phyloP scores from a whole-genome alignment of 2,329 filamentous ascomycete genomes.

The Chaetoscypha palmicola region DNA sequence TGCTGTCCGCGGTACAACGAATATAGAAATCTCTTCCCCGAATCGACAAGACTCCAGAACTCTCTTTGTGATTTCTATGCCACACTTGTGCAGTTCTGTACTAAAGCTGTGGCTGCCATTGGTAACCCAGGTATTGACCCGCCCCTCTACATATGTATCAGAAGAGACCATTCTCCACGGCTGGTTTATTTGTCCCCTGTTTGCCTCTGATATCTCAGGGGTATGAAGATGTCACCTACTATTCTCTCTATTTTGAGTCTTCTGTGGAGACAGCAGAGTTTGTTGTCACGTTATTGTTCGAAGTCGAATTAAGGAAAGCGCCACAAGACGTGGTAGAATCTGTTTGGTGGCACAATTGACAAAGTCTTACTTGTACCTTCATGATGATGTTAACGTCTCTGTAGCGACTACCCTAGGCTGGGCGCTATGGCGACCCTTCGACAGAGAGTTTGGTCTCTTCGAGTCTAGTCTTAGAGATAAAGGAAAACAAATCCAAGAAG shows the following conservation, averaged over 20 bases:
- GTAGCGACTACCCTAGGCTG: background rate
- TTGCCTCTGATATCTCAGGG: too few species aligned
- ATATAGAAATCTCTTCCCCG: constrained; percentile 33
- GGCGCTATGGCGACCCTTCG: constrained; percentile 2
- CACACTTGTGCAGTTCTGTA: constrained; percentile 33
- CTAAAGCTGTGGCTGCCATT: constrained; percentile 30
- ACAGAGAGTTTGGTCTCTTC: constrained; percentile 2
- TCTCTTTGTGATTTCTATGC: constrained; percentile 33
- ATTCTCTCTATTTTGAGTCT: too few species aligned
- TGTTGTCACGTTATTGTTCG: too few species aligned
- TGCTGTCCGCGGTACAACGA: constrained; percentile 33
- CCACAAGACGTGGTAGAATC: too few species aligned
- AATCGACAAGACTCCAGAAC: constrained; percentile 30
- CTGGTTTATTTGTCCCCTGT: too few species aligned
- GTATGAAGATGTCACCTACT: too few species aligned
- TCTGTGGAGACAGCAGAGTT: too few species aligned
- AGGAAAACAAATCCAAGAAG: background rate
- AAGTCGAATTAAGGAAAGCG: too few species aligned
- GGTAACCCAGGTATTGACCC: constrained; percentile 8
- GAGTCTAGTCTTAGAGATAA: background rate
- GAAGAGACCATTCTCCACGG: constrained; percentile 6
- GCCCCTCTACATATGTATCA: too few species aligned
- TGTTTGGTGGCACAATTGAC: too few species aligned
- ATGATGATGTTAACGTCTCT: too few species aligned
- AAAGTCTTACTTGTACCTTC: too few species aligned